Evolutionary conservation across 1,284 basidiomycete species (phyloP), one percentile per base, ranked within the genome.

Genomic region (Tilletia indica): DNA sequence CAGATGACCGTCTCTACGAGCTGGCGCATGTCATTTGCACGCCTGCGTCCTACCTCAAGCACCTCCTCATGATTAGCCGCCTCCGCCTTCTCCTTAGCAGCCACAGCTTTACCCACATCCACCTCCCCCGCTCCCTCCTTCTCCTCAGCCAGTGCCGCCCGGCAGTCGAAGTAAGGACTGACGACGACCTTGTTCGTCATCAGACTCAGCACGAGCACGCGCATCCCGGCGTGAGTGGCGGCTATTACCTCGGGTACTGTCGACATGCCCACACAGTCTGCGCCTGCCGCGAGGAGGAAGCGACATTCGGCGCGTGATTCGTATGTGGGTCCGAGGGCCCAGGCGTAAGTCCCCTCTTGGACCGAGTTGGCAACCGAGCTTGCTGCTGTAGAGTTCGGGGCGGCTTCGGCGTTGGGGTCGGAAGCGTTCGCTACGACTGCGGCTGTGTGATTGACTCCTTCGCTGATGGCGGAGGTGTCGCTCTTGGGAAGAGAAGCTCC

Each of bases 201-300:
- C 56, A 94, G 86, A 75, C 90, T 92, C 63, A 94, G 86, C 11
- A 91, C 92, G 82, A 91, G 86, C 42, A 91, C 89, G 69, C 91
- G 87, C 73, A 94, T 74, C 0, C 90, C 80, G 2, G 72, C 90
- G 79, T 93, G 90, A 68, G 89, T 86, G 25, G 91, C 93, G 0
- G 89, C 91, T 21, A 93, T 86, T n/a, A 93, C 92, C 85, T 94
- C 92, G 0, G 92, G 92, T n/a, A 93, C 88, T 0, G 93, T 94
- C 76, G 91, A 92, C 92, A 94, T 93, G 2, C 92, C 92, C 1
- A 93, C 92, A 8, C 93, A 91, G 78, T 93, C 92, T 19, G 78
- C 79, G 12, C 79, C 79, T 6, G 73, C 73, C 11, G 42, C 54
- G 8, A 74, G 72, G 5, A 81, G 67, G 64, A 79, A 78, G 3